phyloP scores from a whole-genome alignment of 352 stramenopile genomes.

The Phytophthora sp. region DNA sequence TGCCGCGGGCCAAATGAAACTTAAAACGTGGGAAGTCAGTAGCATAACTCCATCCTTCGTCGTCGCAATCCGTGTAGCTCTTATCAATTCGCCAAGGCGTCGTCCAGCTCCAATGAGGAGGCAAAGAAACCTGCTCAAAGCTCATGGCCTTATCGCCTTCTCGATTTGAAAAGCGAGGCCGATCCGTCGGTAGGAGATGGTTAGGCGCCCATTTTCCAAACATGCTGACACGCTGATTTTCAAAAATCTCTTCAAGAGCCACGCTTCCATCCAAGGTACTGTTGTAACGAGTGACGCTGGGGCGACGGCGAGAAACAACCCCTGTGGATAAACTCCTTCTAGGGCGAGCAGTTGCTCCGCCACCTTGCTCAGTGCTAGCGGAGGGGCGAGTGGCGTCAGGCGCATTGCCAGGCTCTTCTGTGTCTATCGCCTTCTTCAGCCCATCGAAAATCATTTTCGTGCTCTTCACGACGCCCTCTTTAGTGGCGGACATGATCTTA shows the following conservation, averaged over 20 bases:
- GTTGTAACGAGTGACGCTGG: slow-evolving; percentile 63
- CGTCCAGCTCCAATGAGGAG: slow-evolving; percentile 83
- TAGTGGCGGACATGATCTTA: slow-evolving; percentile 80
- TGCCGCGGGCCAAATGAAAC: slow-evolving; percentile 74
- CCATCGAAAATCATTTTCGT: slow-evolving; percentile 63
- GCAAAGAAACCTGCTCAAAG: slow-evolving; percentile 80
- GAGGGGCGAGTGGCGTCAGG: not conserved
- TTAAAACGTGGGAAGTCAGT: slow-evolving; percentile 89
- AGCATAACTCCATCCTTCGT: slow-evolving; percentile 89
- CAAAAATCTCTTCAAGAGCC: slow-evolving; percentile 87
- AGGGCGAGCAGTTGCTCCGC: not conserved
- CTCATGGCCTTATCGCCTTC: slow-evolving; percentile 79
- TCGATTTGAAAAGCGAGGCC: slow-evolving; percentile 81
- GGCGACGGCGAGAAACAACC: slow-evolving; percentile 15
- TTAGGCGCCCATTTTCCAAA: slow-evolving; percentile 90
- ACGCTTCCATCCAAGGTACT: slow-evolving; percentile 78
- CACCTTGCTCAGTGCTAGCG: slow-evolving; percentile 1
- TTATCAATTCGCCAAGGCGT: slow-evolving; percentile 88
- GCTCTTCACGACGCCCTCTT: slow-evolving; percentile 70
- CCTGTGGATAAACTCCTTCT: slow-evolving; percentile 21
- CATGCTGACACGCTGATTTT: slow-evolving; percentile 89
- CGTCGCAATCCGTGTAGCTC: slow-evolving; percentile 89
- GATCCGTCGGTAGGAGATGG: slow-evolving; percentile 82
- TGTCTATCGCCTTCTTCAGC: slow-evolving; percentile 48
- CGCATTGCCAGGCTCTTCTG: slow-evolving; percentile 18